These are phyloP conservation scores for Cryptosporidium andersoni DNA, from an alignment of 169 alveolate genomes.

Conservation along the genomic window DNA sequence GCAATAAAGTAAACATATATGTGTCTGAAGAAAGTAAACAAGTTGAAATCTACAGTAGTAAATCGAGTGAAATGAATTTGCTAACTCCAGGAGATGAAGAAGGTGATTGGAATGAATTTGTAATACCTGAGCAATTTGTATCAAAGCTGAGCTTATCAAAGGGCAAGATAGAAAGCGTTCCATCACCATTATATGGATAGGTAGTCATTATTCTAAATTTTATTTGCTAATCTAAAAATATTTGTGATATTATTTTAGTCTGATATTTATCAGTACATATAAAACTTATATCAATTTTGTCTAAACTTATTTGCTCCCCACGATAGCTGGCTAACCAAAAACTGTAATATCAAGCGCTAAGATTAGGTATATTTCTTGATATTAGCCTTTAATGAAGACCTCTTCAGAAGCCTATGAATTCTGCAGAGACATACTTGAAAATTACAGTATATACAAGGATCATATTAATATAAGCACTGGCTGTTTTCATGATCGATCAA, in stretches of 20 bases:
- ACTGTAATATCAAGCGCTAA: too few species aligned
- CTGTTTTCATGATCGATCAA: slow-evolving; percentile 59
- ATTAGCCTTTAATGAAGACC: slow-evolving; percentile 15
- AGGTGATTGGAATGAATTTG: slow-evolving; percentile 73
- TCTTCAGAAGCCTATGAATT: slow-evolving; percentile 18
- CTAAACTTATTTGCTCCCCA: too few species aligned
- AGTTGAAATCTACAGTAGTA: slow-evolving; percentile 68
- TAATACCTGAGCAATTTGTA: slow-evolving; percentile 75
- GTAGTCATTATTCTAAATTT: background rate
- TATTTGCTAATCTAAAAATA: background rate
- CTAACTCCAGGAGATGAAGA: slow-evolving; percentile 71
- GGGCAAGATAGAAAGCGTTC: slow-evolving; percentile 48
- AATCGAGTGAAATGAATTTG: slow-evolving; percentile 73
- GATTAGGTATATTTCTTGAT: too few species aligned
- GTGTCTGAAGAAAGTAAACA: slow-evolving; percentile 34
- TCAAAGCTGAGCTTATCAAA: slow-evolving; percentile 37
- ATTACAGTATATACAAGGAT: slow-evolving; percentile 21
- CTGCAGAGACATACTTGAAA: slow-evolving; percentile 1
- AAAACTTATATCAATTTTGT: background rate
- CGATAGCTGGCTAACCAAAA: too few species aligned
- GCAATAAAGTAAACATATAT: slow-evolving; percentile 64
- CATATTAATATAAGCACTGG: slow-evolving; percentile 1
- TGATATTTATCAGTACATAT: background rate
- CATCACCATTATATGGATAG: slow-evolving; percentile 58
- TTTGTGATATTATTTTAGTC: background rate